Evolutionary conservation across 345 rosid genomes (phyloP).

Genomic region (Hibiscus syriacus): DNA sequence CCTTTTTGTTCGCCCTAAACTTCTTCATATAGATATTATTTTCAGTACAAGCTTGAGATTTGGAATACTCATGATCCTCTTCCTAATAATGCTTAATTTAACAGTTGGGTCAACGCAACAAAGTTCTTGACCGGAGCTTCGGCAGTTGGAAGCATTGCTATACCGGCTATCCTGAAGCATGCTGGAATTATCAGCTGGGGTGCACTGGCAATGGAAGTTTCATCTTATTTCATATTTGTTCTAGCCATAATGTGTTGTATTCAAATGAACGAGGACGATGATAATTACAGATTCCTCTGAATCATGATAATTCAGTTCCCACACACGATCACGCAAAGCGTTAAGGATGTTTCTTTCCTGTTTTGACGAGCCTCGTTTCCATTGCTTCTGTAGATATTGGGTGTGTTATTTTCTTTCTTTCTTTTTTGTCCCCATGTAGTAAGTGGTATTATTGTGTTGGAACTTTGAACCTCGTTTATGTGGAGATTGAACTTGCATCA

Average conservation of each 20-base stretch:
- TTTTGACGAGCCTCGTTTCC: not conserved
- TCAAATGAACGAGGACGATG: constrained; percentile 32
- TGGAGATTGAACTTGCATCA: not conserved
- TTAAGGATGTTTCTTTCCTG: constrained; percentile 1
- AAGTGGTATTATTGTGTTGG: not conserved
- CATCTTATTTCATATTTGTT: constrained; percentile 66
- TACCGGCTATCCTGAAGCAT: constrained; percentile 86
- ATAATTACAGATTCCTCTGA: constrained; percentile 53
- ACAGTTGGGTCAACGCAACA: constrained; percentile 84
- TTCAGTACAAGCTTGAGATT: not conserved
- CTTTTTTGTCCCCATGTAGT: not conserved
- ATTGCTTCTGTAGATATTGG: not conserved
- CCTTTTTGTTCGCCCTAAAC: not conserved
- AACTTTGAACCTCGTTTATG: not conserved
- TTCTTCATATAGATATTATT: not conserved
- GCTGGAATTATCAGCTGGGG: constrained; percentile 96
- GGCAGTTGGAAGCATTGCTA: constrained; percentile 86
- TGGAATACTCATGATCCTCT: not conserved
- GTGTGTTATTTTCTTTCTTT: no score
- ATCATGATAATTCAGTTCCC: constrained; percentile 1
- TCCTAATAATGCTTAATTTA: constrained; percentile 4
- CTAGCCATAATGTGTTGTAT: constrained; percentile 68
- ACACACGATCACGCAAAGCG: not conserved
- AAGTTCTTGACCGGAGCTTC: constrained; percentile 97
- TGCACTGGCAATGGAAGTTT: constrained; percentile 76